Percentiles rank a stretch among this genome's conserved stretches.
phyloP scores from a whole-genome alignment of 306 rosid species.

The Cajanus cajan region DNA sequence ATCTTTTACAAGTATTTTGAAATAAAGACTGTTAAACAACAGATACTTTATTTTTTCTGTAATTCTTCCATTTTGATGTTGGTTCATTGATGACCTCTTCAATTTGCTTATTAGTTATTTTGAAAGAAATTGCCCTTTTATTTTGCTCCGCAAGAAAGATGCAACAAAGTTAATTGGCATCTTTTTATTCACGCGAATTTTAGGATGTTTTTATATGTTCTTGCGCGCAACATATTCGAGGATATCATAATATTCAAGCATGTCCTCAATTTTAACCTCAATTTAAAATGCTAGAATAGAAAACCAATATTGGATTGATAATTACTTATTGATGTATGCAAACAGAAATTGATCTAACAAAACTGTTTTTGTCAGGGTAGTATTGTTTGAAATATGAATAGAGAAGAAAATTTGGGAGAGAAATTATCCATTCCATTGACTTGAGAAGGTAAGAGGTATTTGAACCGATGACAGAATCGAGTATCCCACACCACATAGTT shows the following conservation, averaged over 20 bases:
- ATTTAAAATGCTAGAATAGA: too few relatives aligned
- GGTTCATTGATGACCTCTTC: neutral
- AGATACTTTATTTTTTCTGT: neutral
- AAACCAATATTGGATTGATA: too few relatives aligned
- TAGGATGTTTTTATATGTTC: neutral
- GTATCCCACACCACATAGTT: too few relatives aligned
- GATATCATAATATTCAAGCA: neutral
- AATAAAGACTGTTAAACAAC: neutral
- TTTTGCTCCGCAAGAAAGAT: conserved; percentile 3
- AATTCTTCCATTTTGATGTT: neutral
- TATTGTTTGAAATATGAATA: too few relatives aligned
- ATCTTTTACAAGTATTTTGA: neutral
- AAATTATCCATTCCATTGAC: too few relatives aligned
- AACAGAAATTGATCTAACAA: too few relatives aligned
- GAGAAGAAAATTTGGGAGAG: too few relatives aligned
- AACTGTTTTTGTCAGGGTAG: too few relatives aligned
- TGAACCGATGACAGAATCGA: too few relatives aligned
- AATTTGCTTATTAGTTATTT: neutral
- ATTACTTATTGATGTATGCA: too few relatives aligned
- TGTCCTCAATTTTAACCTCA: neutral
- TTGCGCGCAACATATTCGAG: neutral
- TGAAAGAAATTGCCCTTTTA: neutral
- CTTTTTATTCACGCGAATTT: neutral
- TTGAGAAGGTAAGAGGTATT: too few relatives aligned
- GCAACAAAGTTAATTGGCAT: neutral